These are phyloP conservation scores for Geosmithia morbida DNA, from an alignment of 2,329 filamentous ascomycete species.

Conservation along the genomic window DNA sequence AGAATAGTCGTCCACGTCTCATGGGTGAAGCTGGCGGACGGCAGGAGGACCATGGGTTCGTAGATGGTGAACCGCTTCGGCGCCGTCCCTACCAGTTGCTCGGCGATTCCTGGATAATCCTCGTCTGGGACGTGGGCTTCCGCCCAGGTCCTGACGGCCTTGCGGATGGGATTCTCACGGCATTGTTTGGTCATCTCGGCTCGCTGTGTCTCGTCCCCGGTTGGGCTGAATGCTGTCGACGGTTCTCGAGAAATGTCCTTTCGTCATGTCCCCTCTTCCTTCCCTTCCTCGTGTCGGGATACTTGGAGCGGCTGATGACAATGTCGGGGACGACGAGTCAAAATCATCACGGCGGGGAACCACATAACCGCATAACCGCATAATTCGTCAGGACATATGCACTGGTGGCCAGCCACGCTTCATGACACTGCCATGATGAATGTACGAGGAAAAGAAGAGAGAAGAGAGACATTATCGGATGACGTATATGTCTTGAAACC, in stretches of 20 bases:
- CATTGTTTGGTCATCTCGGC: constrained; percentile 3
- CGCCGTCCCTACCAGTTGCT: constrained; percentile 20
- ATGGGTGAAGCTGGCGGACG: constrained; percentile 38
- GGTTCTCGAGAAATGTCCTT: not conserved
- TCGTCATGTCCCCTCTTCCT: not conserved
- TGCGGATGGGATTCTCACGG: constrained; percentile 14
- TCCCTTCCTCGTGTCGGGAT: not conserved
- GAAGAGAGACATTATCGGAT: not conserved
- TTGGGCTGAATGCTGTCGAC: not conserved
- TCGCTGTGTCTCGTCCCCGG: not conserved
- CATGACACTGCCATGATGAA: no score
- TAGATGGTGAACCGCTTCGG: constrained; percentile 48
- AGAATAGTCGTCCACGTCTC: not conserved
- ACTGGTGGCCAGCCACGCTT: not conserved
- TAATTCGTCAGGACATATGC: not conserved
- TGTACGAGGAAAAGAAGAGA: no score
- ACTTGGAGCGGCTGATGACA: no score
- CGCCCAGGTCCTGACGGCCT: constrained; percentile 15
- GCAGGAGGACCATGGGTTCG: constrained; percentile 45
- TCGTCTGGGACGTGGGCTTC: not conserved
- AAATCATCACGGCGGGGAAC: not conserved
- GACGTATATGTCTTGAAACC: not conserved
- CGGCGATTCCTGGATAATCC: constrained; percentile 2
- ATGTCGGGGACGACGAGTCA: not conserved
- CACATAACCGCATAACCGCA: not conserved